Conservation (phyloP, 257 asterid genomes). For the Solanum appendiculatum region DNA sequence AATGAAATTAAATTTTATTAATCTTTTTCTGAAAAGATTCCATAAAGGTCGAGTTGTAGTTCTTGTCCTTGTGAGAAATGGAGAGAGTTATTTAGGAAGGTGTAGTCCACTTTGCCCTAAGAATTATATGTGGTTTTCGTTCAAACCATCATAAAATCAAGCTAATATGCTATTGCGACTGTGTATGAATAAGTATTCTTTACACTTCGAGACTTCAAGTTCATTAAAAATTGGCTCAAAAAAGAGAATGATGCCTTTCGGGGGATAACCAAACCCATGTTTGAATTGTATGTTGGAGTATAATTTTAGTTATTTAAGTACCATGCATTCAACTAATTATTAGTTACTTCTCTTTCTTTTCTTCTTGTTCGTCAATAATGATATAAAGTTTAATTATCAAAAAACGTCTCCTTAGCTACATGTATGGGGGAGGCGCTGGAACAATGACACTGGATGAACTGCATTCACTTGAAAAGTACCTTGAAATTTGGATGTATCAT, state of each 20-base stretch:
- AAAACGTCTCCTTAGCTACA: slow-evolving; percentile 27
- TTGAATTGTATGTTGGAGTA: background rate
- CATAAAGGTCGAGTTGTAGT: background rate
- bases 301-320: background rate
- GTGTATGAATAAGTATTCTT: background rate
- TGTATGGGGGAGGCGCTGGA: slow-evolving; percentile 70
- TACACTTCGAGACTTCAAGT: background rate
- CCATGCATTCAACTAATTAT: background rate
- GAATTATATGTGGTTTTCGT: no score
- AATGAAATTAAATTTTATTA: background rate
- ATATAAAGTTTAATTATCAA: background rate
- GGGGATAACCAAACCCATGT: background rate
- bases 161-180: background rate
- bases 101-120: background rate
- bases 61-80: no score
- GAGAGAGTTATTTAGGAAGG: background rate
- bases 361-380: background rate
- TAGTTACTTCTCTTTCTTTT: background rate
- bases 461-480: slow-evolving; percentile 63
- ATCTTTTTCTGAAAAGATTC: background rate
- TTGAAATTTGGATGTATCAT: slow-evolving; percentile 63
- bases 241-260: background rate
- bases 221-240: background rate
- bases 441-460: slow-evolving; percentile 60
- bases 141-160: no score